Base-by-base conservation (phyloP, 148 eudicot genomes). In the Silene conica region DNA sequence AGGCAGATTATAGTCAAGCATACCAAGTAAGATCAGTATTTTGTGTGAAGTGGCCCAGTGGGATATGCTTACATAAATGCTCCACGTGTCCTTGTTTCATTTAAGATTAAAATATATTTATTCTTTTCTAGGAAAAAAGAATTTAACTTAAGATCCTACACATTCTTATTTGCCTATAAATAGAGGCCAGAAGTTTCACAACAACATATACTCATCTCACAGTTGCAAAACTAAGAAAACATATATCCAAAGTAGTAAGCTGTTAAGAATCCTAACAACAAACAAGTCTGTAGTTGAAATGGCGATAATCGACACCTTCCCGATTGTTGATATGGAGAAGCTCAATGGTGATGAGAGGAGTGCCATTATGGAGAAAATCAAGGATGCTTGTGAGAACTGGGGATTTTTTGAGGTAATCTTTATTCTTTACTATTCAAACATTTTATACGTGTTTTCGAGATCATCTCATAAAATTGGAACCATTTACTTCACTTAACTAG, bases 311-410 rank as follows among this genome's bases (percentile, higher is more conserved):
- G 90, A 79, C 77, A 80, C 69, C 25, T 89, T 89, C 77, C 93
- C 90, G 18, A 76, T 89, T 56, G 81, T 89, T 66, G 78, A 87
- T 78, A 77, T 89, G 86, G 84, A 81, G 80, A 89, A 84, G 45
- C 86, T 89, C 38, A 81, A 81, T 76, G 87, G 87, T 66, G 83
- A 82, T 8, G 85, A 84, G 45, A 87, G 88, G 76, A 75, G 62
- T 67, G 56, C 73, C 23, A 71, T 80, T 12, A 82, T 89, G 93
- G 83, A 82, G 43, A 65, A 57, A 63, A 84, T 89, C 57, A 83
- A 81, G 28, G 89, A 87, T 84, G 93, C 93, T 73, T 89, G 93
- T 62, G 86, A 87, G 59, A 87, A 89, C 22, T 89, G 93, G 93
- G 90, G 90, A 16, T 89, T 89, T 67, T 85, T 89, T 60, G 89